Evolutionary conservation across 768 basidiomycete genomes (phyloP).

Genomic region (Psilocybe tampanensis): DNA sequence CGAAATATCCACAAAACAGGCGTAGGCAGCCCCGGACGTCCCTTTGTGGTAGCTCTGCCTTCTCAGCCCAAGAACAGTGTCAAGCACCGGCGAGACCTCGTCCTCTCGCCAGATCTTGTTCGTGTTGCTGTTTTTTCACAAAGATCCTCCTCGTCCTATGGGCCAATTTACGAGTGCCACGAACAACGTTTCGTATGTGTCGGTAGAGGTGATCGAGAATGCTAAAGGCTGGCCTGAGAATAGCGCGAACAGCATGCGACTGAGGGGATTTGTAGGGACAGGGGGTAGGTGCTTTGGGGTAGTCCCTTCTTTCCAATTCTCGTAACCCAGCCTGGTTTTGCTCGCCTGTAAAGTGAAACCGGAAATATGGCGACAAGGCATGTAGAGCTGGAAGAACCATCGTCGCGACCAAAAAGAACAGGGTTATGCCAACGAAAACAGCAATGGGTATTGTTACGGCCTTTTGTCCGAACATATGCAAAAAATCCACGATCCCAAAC

Average conservation of each 20-base stretch:
- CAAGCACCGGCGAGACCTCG: not conserved
- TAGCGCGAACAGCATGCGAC: constrained; percentile 5
- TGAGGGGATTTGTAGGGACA: constrained; percentile 19
- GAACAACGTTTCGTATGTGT: too few species aligned
- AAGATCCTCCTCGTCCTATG: too few species aligned
- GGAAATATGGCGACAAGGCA: not conserved
- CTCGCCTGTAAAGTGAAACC: not conserved
- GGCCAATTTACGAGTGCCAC: too few species aligned
- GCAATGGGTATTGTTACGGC: constrained; percentile 9
- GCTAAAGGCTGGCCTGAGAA: not conserved
- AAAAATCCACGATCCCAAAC: constrained; percentile 18
- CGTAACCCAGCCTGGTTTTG: too few species aligned
- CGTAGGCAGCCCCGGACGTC: not conserved
- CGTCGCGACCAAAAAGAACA: constrained; percentile 13
- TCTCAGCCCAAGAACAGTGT: not conserved
- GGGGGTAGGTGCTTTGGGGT: constrained; percentile 1
- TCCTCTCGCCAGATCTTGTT: not conserved
- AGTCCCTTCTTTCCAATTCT: too few species aligned
- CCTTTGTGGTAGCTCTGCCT: not conserved
- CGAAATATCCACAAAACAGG: not conserved
- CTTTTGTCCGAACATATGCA: constrained; percentile 5
- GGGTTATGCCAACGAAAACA: constrained; percentile 5
- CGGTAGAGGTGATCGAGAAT: constrained; percentile 35
- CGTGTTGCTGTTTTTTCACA: too few species aligned
- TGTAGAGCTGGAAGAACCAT: constrained; percentile 12